Evolutionary conservation across 2,329 filamentous ascomycete genomes (phyloP), one percentile per base, ranked within the genome.

Genomic region (Trichoderma asperellum): DNA sequence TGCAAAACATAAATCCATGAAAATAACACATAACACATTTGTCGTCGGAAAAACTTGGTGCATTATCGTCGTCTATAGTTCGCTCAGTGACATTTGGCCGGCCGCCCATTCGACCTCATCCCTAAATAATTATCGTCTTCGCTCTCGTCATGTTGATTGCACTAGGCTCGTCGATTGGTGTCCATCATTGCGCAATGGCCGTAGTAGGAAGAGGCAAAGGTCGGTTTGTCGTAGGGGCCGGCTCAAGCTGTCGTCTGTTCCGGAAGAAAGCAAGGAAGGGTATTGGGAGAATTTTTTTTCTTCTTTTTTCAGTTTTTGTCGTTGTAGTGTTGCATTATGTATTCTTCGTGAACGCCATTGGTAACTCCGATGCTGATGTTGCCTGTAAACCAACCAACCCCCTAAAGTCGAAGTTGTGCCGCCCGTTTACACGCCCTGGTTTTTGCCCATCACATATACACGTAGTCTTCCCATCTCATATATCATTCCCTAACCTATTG

Each of bases 321-420:
- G 53, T 49, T 58, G 35, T 29, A 34, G 27, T 43, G 53, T 59
- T 16, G 47, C 52, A 69, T 69, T 69, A 70, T 57, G 65, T 67
- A 67, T 67, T 59, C 55, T 67, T 67, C 40, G 63, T 56, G 49
- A 69, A 73, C 71, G 72, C 71, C 71, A 72, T 72, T 53, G 40
- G 64, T 69, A 78, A 79, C 77, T 77, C 77, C 77, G 58, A 76
- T 79, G 77, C 77, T 61, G 63, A 67, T 76, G 71, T 78, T 79
- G 77, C 77, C 66, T 72, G 67, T 67, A 67, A 59, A 67, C 61
- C 61, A 64, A 64, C 61, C 61, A 62, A 62, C 53, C 63, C 63
- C 55, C 35, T 59, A 52, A 67, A 67, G 55, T 67, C 55, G 63
- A 67, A 67, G 58, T 63, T 52, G 69, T 62, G 49, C 67, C 55